Base-by-base conservation (phyloP, 306 rosid species). In the Vachellia pachyceras region DNA sequence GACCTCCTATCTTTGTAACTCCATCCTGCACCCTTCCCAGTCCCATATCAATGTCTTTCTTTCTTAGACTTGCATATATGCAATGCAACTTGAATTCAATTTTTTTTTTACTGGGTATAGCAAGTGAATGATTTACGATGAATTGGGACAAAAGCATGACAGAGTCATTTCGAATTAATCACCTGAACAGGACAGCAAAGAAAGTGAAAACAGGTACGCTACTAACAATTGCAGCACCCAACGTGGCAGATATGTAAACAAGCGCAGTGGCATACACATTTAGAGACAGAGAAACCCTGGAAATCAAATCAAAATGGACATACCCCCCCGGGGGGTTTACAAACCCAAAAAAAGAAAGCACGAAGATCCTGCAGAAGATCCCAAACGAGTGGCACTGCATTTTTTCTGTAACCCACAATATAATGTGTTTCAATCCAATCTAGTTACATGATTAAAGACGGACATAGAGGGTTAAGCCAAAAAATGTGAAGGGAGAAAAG, bases 101-200 rank as follows among this genome's bases (percentile, higher is more conserved):
- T 4, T 10, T 58, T n/a, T n/a, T 58, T 58, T 25, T 2, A 22
- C 5, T 58, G 4, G 6, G 36, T 58, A 58, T 9, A 10, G 33
- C 33, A 57, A 22, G 64, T 57, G 57, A 55, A 55, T 20, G 61
- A n/a, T 52, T n/a, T 29, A 9, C 20, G 63, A 20, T 57, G 33
- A 57, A 20, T 23, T n/a, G 60, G 78, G 29, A 47, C 17, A 17
- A 13, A 5, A 47, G 1, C 25, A 29, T 22, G 66, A 58, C 4
- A 58, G 15, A 25, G 67, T 60, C 33, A 47, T 67, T 49, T 60
- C 50, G 5, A 11, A 60, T 57, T 18, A 25, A 60, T 60, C 75
- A 90, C 91, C 93, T 82, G 29, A 90, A 77, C 10, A 87, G 33
- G n/a, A 86, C 85, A 7, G 91, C 91, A 17, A 86, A 85, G 77